phyloP scores from a whole-genome alignment of 768 basidiomycete species.

The Sistotremastrum suecicum region DNA sequence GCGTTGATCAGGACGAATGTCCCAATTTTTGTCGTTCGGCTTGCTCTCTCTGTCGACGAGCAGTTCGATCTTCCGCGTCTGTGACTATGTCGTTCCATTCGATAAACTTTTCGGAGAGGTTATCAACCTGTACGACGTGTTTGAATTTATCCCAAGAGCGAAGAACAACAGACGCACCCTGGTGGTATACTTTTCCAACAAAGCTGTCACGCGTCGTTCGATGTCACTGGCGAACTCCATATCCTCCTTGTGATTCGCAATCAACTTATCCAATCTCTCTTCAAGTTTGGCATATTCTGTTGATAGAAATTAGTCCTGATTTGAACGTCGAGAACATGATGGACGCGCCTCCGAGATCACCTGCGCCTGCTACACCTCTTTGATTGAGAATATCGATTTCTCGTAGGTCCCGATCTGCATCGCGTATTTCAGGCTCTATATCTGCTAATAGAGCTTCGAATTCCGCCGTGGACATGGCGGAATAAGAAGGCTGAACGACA shows the following conservation, averaged over 20 bases:
- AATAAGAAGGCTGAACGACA: constrained; percentile 36
- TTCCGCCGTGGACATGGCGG: constrained; percentile 51
- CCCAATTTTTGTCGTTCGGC: constrained; percentile 50
- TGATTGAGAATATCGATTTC: constrained; percentile 61
- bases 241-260: constrained; percentile 48
- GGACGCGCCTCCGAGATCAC: constrained; percentile 45
- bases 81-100: constrained; percentile 69
- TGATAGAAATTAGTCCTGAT: neutral
- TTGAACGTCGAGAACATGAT: neutral
- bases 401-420: constrained; percentile 67
- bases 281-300: constrained; percentile 49
- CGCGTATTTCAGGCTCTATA: constrained; percentile 74
- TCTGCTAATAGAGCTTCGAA: constrained; percentile 59
- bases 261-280: constrained; percentile 49
- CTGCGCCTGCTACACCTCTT: constrained; percentile 58
- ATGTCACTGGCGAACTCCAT: constrained; percentile 38
- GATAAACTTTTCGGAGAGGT: constrained; percentile 72
- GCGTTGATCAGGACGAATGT: constrained; percentile 12
- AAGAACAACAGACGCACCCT: constrained; percentile 32
- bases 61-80: constrained; percentile 48
- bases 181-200: constrained; percentile 58
- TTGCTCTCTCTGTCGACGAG: constrained; percentile 43
- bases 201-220: constrained; percentile 46
- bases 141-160: neutral
- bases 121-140: constrained; percentile 42